A percentile compares a stretch with the other conserved stretches of the same genome.
phyloP scores from a whole-genome alignment of 1,284 basidiomycete species.

The Tilletia caries region DNA sequence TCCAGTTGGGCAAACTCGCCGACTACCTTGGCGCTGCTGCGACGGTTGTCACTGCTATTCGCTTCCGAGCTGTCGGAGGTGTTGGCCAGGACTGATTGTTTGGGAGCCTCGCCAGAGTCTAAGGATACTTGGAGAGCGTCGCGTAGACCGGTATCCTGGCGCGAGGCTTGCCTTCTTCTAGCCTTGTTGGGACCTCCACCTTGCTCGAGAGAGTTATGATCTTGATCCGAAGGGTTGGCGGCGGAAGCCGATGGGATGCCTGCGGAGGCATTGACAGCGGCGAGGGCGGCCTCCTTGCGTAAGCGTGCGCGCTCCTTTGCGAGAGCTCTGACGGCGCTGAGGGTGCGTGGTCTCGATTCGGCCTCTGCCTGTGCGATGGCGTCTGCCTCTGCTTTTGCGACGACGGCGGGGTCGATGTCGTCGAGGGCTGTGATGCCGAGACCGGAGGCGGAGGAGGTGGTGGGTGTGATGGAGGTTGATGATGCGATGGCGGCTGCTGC shows the following conservation, averaged over 20 bases:
- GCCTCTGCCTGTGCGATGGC: neutral
- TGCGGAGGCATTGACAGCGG: conserved; percentile 4
- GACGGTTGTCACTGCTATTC: neutral
- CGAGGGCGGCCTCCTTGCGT: conserved; percentile 3
- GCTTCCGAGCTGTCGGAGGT: too few relatives aligned
- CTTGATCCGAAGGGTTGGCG: neutral
- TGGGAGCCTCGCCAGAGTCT: neutral
- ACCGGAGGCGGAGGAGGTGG: neutral
- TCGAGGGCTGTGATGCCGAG: neutral
- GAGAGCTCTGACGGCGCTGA: conserved; percentile 4
- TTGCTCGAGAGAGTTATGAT: neutral
- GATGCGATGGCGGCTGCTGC: neutral
- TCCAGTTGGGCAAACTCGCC: conserved; percentile 25
- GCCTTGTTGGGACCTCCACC: neutral
- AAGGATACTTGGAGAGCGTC: neutral
- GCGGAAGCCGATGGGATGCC: neutral
- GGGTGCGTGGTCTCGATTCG: neutral
- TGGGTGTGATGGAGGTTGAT: too few relatives aligned
- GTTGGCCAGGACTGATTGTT: neutral
- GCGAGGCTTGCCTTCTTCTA: neutral
- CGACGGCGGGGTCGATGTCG: neutral
- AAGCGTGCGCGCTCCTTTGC: conserved; percentile 5
- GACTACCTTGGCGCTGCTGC: neutral
- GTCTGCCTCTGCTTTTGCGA: conserved; percentile 9
- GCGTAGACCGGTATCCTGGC: conserved; percentile 1